A percentile compares a stretch with the other conserved stretches of the same genome.
phyloP scores from a whole-genome alignment of 805 yeast genomes.

The Pichia exigua region DNA sequence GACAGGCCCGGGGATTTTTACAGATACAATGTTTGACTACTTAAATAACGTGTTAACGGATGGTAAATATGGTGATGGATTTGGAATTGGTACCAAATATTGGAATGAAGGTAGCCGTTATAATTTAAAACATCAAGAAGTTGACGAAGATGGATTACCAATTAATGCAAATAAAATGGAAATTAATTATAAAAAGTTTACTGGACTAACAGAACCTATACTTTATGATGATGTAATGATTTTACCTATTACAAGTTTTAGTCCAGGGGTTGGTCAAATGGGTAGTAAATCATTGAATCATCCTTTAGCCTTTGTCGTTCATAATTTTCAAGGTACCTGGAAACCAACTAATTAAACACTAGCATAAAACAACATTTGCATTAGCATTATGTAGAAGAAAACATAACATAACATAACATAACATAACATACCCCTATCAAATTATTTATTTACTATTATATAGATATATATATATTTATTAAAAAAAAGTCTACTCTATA shows the following conservation, averaged over 20 bases:
- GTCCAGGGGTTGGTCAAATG: slow-evolving; percentile 67
- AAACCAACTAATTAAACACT: slow-evolving; percentile 25
- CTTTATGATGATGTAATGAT: slow-evolving; percentile 61
- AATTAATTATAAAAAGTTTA: slow-evolving; percentile 58
- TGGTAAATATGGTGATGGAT: slow-evolving; percentile 28
- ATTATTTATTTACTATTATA: neutral
- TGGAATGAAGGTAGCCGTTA: slow-evolving; percentile 21
- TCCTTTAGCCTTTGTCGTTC: slow-evolving; percentile 50
- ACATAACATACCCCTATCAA: neutral
- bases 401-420: neutral
- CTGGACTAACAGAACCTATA: slow-evolving; percentile 47
- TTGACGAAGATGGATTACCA: slow-evolving; percentile 19
- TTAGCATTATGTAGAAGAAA: neutral
- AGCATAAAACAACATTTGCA: neutral
- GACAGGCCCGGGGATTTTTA: slow-evolving; percentile 97
- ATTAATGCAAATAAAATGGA: slow-evolving; percentile 16
- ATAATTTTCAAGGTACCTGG: slow-evolving; percentile 63
- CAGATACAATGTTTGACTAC: slow-evolving; percentile 77
- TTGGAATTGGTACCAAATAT: slow-evolving; percentile 26
- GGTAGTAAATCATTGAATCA: slow-evolving; percentile 40
- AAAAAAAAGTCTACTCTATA: neutral
- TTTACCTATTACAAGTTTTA: slow-evolving; percentile 62
- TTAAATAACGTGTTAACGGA: slow-evolving; percentile 49
- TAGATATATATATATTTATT: too few relatives aligned
- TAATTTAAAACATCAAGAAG: slow-evolving; percentile 16